phyloP scores from a whole-genome alignment of 139 green algal genomes.

The Pseudopediastrum boryanum region DNA sequence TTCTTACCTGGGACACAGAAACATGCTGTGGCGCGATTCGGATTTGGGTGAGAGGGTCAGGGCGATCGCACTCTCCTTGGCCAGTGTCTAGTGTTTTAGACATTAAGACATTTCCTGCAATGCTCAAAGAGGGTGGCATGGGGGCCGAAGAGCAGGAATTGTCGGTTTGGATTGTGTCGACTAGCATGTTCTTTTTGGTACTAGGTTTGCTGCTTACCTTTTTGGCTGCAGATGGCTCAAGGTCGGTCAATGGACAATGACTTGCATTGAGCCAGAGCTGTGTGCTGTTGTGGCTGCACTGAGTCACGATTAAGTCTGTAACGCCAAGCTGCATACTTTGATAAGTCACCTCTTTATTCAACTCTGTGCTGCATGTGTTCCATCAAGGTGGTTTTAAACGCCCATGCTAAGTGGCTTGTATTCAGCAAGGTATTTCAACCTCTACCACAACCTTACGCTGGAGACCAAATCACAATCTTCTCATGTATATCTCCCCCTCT shows the following conservation, averaged over 20 bases:
- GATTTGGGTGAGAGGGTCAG: conserved; percentile 25
- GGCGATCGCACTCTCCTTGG: too few relatives aligned
- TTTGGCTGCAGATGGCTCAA: too few relatives aligned
- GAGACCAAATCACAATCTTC: not conserved
- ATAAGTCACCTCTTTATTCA: too few relatives aligned
- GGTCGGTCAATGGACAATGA: too few relatives aligned
- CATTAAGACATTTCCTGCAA: not conserved
- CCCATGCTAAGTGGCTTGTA: too few relatives aligned
- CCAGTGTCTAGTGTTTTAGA: not conserved
- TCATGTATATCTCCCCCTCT: not conserved
- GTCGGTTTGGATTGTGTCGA: not conserved
- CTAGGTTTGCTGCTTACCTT: not conserved
- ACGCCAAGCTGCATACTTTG: too few relatives aligned
- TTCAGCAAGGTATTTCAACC: not conserved
- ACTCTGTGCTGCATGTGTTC: too few relatives aligned
- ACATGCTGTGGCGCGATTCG: conserved; percentile 38
- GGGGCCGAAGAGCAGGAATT: too few relatives aligned
- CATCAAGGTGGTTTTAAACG: too few relatives aligned
- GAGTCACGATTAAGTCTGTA: too few relatives aligned
- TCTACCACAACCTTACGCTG: not conserved
- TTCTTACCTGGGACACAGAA: conserved; percentile 65
- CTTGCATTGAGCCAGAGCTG: too few relatives aligned
- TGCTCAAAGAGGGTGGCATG: not conserved
- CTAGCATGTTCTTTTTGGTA: not conserved
- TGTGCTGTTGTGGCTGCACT: too few relatives aligned